Percentiles rank a stretch among this genome's conserved stretches.
Conservation (phyloP, 2,329 filamentous ascomycete genomes). For the Hypocreales sp. region DNA sequence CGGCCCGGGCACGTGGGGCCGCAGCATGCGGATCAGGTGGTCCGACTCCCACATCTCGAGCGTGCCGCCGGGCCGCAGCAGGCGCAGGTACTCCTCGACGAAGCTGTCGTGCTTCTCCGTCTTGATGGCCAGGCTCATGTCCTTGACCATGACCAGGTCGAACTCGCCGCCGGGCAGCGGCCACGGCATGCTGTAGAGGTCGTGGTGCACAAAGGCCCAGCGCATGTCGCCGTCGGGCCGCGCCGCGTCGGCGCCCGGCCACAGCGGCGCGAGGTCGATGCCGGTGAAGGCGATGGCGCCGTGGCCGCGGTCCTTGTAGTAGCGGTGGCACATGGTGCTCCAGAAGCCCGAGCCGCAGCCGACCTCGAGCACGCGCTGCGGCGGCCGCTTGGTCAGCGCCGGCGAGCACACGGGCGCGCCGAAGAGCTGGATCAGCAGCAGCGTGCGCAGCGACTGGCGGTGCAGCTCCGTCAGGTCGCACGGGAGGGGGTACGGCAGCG, state of each 20-base stretch:
- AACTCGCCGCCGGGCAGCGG: slow-evolving; percentile 71
- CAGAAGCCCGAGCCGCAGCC: slow-evolving; percentile 82
- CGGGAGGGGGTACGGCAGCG: slow-evolving; percentile 68
- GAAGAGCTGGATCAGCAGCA: slow-evolving; percentile 68
- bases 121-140: slow-evolving; percentile 53
- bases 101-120: slow-evolving; percentile 38
- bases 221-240: slow-evolving; percentile 59
- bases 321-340: slow-evolving; percentile 76
- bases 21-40: slow-evolving; percentile 65
- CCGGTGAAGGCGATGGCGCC: slow-evolving; percentile 63
- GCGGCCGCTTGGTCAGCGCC: slow-evolving; percentile 48
- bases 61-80: slow-evolving; percentile 63
- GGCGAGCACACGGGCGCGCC: slow-evolving; percentile 66
- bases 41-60: slow-evolving; percentile 87
- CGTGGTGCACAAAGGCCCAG: slow-evolving; percentile 81
- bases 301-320: slow-evolving; percentile 55
- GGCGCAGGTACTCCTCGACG: slow-evolving; percentile 59
- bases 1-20: slow-evolving; percentile 54
- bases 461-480: slow-evolving; percentile 79
- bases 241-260: slow-evolving; percentile 25
- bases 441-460: slow-evolving; percentile 69
- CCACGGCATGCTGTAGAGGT: slow-evolving; percentile 58
- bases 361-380: slow-evolving; percentile 66
- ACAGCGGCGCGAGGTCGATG: slow-evolving; percentile 63
- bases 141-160: slow-evolving; percentile 80